Evolutionary conservation across 1,284 basidiomycete genomes (phyloP).

Genomic region (Apiotrichum montevideense): DNA sequence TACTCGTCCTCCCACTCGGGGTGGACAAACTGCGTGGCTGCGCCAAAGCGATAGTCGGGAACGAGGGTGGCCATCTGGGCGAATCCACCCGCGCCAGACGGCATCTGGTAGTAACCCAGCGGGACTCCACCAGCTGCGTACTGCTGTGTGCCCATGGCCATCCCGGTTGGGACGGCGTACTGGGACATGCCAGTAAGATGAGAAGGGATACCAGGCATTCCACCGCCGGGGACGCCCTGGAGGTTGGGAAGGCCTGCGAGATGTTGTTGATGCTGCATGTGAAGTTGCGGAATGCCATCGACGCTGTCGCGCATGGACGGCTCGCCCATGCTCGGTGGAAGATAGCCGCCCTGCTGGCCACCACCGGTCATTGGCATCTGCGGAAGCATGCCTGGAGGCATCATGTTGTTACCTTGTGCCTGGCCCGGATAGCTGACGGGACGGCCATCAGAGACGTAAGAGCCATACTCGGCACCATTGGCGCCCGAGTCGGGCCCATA

Average conservation of each 20-base stretch:
- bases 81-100: not conserved
- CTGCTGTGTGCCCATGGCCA: constrained; percentile 4
- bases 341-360: not conserved
- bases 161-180: not conserved
- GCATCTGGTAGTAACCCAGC: constrained; percentile 10
- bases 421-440: constrained; percentile 2
- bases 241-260: not conserved
- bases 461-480: constrained; percentile 11
- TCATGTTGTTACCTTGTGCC: not conserved
- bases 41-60: constrained; percentile 14
- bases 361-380: constrained; percentile 1
- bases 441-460: not conserved
- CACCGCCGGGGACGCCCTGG: not conserved
- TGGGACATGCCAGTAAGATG: not conserved
- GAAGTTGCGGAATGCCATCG: constrained; percentile 19
- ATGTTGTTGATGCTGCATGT: constrained; percentile 6
- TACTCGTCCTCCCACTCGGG: constrained; percentile 26
- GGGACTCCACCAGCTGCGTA: not conserved
- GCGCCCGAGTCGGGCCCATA: constrained; percentile 9
- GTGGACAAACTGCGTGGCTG: constrained; percentile 9
- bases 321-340: constrained; percentile 2
- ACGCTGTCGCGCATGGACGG: constrained; percentile 18
- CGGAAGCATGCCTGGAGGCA: not conserved
- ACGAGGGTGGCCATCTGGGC: constrained; percentile 14
- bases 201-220: not conserved